Conservation (phyloP, 257 asterid genomes). For the Dorcoceras hygrometricum region DNA sequence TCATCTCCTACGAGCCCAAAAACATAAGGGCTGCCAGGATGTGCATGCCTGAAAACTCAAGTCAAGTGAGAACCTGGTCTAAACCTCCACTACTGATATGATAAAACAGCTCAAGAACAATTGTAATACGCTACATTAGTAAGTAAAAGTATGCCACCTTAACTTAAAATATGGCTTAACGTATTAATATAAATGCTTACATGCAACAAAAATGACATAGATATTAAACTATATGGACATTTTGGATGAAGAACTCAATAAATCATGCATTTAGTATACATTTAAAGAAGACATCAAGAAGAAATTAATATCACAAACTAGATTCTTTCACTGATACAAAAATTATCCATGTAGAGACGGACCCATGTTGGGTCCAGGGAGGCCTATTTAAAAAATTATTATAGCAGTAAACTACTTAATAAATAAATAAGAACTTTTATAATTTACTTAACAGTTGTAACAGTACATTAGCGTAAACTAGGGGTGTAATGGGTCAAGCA, state of each 20-base stretch:
- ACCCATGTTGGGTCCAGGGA: too few relatives aligned
- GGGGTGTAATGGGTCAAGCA: too few relatives aligned
- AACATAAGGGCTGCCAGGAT: slow-evolving; percentile 97
- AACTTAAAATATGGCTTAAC: background rate
- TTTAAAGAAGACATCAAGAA: background rate
- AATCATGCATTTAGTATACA: background rate
- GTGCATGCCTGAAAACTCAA: slow-evolving; percentile 78
- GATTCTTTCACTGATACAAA: slow-evolving; percentile 7
- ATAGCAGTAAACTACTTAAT: too few relatives aligned
- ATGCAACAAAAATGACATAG: background rate
- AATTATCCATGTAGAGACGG: too few relatives aligned
- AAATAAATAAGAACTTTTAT: too few relatives aligned
- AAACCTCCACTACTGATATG: slow-evolving; percentile 1
- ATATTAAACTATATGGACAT: background rate
- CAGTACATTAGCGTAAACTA: too few relatives aligned
- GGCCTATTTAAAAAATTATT: too few relatives aligned
- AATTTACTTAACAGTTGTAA: too few relatives aligned
- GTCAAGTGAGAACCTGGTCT: slow-evolving; percentile 20
- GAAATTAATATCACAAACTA: background rate
- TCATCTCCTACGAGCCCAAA: slow-evolving; percentile 95
- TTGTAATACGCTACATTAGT: background rate
- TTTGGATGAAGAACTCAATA: slow-evolving; percentile 17
- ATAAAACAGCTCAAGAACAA: background rate
- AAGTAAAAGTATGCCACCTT: slow-evolving; percentile 11
- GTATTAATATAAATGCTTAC: background rate